Evolutionary conservation across 129 eudicot species (phyloP).

Genomic region (Rutidosis leptorrhynchoides): DNA sequence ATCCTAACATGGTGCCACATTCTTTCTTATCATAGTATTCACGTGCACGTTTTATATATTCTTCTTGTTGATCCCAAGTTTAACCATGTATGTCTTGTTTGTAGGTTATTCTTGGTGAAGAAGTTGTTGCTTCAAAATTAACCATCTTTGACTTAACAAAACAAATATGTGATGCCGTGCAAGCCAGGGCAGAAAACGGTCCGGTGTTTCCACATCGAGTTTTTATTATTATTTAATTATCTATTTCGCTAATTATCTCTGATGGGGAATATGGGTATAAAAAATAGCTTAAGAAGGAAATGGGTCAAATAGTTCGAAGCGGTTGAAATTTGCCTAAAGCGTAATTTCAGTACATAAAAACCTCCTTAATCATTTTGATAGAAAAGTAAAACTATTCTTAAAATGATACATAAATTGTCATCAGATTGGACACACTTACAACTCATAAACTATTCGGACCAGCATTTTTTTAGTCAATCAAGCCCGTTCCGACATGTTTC

Average conservation of each 20-base stretch:
- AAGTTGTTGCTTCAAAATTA: slow-evolving; percentile 87
- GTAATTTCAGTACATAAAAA: background rate
- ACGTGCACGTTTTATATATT: background rate
- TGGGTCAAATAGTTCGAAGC: background rate
- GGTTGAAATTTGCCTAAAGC: background rate
- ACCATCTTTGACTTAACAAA: slow-evolving; percentile 90
- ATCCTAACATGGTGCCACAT: slow-evolving; percentile 77
- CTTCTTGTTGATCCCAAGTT: background rate
- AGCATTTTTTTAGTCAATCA: background rate
- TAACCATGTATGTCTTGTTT: slow-evolving; percentile 12
- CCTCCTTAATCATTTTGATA: background rate
- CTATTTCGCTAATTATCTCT: background rate
- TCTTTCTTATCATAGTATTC: background rate
- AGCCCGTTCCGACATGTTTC: background rate
- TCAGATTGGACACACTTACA: background rate
- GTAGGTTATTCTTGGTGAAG: slow-evolving; percentile 95
- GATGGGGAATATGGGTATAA: background rate
- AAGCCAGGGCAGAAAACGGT: slow-evolving; percentile 88
- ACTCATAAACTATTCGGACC: no score
- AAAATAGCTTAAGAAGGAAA: background rate
- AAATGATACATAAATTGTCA: background rate
- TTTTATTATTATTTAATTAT: background rate
- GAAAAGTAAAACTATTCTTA: background rate
- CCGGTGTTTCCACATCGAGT: background rate
- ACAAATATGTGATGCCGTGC: slow-evolving; percentile 97